Conservation (phyloP, 2,329 filamentous ascomycete genomes). For the Phaeophleospora eucalypticola region DNA sequence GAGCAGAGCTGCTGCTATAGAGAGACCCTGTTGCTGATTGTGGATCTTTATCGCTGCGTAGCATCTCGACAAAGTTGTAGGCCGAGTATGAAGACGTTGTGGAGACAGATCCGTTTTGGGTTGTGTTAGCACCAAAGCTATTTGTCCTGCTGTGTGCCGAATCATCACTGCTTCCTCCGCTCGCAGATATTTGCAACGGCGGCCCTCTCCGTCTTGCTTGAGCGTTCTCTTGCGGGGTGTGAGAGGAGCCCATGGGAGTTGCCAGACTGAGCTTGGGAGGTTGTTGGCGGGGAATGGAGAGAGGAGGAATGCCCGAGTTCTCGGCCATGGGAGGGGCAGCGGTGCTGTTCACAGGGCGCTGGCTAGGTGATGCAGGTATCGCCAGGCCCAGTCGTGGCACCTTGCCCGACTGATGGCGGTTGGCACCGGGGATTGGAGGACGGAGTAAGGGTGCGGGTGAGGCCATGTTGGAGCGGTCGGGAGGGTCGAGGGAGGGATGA, state of each 20-base stretch:
- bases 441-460: slow-evolving; percentile 76
- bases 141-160: slow-evolving; percentile 79
- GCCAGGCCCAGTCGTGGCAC: slow-evolving; percentile 78
- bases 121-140: slow-evolving; percentile 72
- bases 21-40: slow-evolving; percentile 82
- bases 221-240: slow-evolving; percentile 57
- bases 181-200: slow-evolving; percentile 61
- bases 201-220: slow-evolving; percentile 49
- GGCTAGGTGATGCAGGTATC: slow-evolving; percentile 82
- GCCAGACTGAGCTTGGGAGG: slow-evolving; percentile 79
- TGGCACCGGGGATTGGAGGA: slow-evolving; percentile 71
- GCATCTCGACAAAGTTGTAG: slow-evolving; percentile 73
- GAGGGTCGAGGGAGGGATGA: slow-evolving; percentile 17
- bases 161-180: slow-evolving; percentile 66
- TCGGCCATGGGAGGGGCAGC: slow-evolving; percentile 34
- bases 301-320: slow-evolving; percentile 31
- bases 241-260: slow-evolving; percentile 79
- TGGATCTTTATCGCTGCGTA: slow-evolving; percentile 64
- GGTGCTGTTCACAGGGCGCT: slow-evolving; percentile 60
- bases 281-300: slow-evolving; percentile 52
- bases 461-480: slow-evolving; percentile 55
- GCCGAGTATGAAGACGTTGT: slow-evolving; percentile 84
- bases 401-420: slow-evolving; percentile 38
- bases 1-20: slow-evolving; percentile 45
- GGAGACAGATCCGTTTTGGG: slow-evolving; percentile 75